Evolutionary conservation across 805 yeast genomes (phyloP).

Genomic region (Yarrowia hollandica): DNA sequence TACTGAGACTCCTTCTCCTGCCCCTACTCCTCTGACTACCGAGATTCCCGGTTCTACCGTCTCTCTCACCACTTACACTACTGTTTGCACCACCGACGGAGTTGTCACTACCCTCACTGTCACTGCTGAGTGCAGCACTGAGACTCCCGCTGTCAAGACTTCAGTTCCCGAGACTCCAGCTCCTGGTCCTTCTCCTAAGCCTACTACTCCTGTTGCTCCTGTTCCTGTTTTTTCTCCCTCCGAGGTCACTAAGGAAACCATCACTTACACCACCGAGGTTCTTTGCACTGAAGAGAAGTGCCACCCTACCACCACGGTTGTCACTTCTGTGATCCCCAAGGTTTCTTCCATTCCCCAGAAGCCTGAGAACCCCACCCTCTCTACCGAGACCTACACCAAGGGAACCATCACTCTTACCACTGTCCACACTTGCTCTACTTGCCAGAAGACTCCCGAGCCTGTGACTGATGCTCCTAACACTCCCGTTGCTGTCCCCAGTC

Average conservation of each 20-base stretch:
- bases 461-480: neutral
- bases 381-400: neutral
- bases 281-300: neutral
- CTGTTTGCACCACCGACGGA: constrained; percentile 16
- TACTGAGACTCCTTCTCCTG: neutral
- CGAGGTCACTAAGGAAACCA: no score
- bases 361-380: neutral
- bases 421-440: neutral
- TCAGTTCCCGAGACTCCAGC: neutral
- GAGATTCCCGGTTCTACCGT: no score
- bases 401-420: neutral
- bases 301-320: neutral
- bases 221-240: no score
- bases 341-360: neutral
- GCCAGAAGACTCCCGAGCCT: no score
- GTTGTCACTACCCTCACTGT: neutral
- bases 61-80: constrained; percentile 5
- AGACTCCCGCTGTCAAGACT: neutral
- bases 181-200: neutral
- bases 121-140: constrained; percentile 2
- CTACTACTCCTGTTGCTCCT: no score
- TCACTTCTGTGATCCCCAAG: neutral
- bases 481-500: neutral
- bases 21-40: neutral
- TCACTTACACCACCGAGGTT: neutral